Evolutionary conservation across 192 early-diverging fungal genomes (phyloP).

Genomic region (Piromyces finnis): DNA sequence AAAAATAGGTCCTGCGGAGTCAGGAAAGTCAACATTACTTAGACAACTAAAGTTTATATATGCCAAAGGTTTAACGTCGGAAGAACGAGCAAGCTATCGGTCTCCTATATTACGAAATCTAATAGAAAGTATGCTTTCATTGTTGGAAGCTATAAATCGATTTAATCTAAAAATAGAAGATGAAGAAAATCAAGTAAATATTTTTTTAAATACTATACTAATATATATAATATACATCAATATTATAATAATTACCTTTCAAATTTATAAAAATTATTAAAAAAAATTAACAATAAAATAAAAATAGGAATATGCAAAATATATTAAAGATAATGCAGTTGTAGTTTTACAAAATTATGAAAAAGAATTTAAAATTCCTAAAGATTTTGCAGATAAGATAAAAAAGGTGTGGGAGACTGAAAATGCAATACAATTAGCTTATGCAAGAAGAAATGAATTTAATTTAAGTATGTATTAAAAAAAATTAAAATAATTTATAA

Average conservation of each 20-base stretch:
- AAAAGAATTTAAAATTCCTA: neutral
- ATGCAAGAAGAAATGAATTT: neutral
- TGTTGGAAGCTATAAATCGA: neutral
- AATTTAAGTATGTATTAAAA: neutral
- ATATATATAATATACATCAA: too few species aligned
- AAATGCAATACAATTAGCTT: neutral
- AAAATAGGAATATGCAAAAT: neutral
- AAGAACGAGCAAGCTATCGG: neutral
- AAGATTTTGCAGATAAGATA: neutral
- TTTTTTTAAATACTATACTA: too few species aligned
- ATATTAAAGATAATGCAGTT: neutral
- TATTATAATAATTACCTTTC: too few species aligned
- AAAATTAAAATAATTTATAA: too few species aligned
- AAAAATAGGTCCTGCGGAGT: neutral
- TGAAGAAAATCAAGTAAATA: neutral
- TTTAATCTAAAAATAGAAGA: neutral
- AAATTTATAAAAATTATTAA: too few species aligned
- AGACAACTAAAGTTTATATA: neutral
- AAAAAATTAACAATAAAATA: too few species aligned
- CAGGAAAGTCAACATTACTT: neutral
- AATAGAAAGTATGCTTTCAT: neutral
- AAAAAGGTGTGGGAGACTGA: neutral
- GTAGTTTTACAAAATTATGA: neutral
- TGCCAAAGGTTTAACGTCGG: neutral
- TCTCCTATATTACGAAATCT: neutral